Evolutionary conservation across 1,139 yeast species (phyloP).

Genomic region (Meyerozyma smithsonii): DNA sequence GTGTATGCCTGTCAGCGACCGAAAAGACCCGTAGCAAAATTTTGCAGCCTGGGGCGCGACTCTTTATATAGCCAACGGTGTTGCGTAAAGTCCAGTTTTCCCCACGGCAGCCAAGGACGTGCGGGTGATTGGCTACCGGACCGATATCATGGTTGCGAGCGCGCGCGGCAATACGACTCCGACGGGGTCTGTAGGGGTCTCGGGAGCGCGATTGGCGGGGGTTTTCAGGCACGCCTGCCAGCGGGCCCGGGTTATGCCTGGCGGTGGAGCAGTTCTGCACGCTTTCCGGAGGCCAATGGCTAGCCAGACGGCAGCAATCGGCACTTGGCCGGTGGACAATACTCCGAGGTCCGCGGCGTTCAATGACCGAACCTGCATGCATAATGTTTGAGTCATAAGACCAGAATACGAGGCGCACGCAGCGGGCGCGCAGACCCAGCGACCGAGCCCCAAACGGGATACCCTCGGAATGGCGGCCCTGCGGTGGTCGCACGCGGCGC

Average conservation of each 20-base stretch:
- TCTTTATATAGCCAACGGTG: not conserved
- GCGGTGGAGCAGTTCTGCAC: not conserved
- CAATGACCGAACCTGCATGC: conserved; percentile 1
- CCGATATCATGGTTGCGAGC: not conserved
- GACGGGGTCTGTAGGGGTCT: too few species aligned
- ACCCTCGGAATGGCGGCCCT: too few species aligned
- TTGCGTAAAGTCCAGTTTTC: not conserved
- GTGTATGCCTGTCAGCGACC: not conserved
- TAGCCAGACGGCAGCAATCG: not conserved
- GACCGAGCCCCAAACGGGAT: too few species aligned
- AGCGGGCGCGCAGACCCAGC: too few species aligned
- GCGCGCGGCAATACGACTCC: not conserved
- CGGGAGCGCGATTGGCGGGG: too few species aligned
- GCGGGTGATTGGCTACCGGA: conserved; percentile 1
- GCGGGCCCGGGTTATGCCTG: not conserved
- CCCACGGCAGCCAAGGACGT: not conserved
- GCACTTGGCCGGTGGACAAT: not conserved
- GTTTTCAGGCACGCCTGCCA: too few species aligned
- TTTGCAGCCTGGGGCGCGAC: not conserved
- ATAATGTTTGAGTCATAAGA: not conserved
- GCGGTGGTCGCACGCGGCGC: too few species aligned
- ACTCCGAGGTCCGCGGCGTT: conserved; percentile 1
- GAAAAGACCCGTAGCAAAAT: not conserved
- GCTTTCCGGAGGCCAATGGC: not conserved
- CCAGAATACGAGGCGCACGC: too few species aligned